A percentile compares a stretch with the other conserved stretches of the same genome.
phyloP scores from a whole-genome alignment of 306 rosid genomes.

The Citrullus amarus region DNA sequence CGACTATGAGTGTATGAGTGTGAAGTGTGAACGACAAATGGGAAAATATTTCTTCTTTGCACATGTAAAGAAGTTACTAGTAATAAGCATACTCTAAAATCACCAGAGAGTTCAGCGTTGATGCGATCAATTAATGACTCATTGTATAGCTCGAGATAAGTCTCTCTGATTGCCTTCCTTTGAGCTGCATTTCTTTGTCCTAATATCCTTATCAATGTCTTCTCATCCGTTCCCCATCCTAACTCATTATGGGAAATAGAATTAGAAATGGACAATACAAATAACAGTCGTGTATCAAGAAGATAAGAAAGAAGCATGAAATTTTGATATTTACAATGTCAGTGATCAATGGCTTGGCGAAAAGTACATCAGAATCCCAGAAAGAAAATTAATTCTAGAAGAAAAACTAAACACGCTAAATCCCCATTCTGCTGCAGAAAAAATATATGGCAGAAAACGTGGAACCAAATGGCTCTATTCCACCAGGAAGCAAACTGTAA shows the following conservation, averaged over 20 bases:
- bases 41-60: neutral
- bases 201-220: slow-evolving; percentile 43
- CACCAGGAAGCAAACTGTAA: neutral
- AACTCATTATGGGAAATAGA: slow-evolving; percentile 5
- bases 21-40: neutral
- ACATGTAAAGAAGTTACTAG: neutral
- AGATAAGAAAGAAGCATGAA: neutral
- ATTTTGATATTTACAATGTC: neutral
- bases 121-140: slow-evolving; percentile 62
- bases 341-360: neutral
- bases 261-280: neutral
- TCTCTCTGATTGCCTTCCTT: slow-evolving; percentile 54
- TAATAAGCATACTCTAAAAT: slow-evolving; percentile 55
- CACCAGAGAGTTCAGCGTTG: slow-evolving; percentile 61
- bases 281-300: neutral
- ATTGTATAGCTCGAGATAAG: slow-evolving; percentile 63
- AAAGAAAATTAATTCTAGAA: neutral
- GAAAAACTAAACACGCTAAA: neutral
- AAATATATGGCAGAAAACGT: neutral
- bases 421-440: neutral
- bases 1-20: neutral
- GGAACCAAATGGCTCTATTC: neutral
- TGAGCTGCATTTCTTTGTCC: slow-evolving; percentile 75
- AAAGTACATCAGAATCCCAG: neutral
- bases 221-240: slow-evolving; percentile 70